Percentiles rank a stretch among this genome's conserved stretches.
These are phyloP conservation scores for Sideroxylon spinosum DNA, from an alignment of 179 eudicot species.

Conservation along the genomic window DNA sequence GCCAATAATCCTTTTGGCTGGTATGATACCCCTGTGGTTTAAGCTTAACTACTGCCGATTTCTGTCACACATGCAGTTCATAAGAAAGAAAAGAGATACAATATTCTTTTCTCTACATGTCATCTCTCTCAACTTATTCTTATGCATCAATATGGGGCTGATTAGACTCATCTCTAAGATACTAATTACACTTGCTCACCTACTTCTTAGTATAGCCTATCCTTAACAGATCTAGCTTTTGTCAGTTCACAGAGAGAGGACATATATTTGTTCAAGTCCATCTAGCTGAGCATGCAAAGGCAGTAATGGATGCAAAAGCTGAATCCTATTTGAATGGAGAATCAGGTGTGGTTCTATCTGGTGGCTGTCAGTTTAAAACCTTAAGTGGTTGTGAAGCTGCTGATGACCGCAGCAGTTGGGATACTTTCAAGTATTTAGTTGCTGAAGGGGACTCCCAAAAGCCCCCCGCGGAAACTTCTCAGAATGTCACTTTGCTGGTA, in stretches of 20 bases:
- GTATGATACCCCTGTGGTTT: neutral
- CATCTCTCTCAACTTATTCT: neutral
- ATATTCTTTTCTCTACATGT: neutral
- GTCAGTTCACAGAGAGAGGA: conserved; percentile 59
- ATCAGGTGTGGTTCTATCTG: conserved; percentile 20
- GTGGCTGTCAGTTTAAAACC: conserved; percentile 33
- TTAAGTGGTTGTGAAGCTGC: conserved; percentile 63
- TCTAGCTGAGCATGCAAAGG: conserved; percentile 45
- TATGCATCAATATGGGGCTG: neutral
- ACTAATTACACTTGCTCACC: conserved; percentile 1
- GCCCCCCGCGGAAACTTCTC: conserved; percentile 21
- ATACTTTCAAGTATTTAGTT: conserved; percentile 33
- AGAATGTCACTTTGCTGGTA: conserved; percentile 43
- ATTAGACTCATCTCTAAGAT: neutral
- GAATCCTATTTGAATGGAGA: conserved; percentile 33
- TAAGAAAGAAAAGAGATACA: too few species aligned
- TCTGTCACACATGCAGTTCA: too few species aligned
- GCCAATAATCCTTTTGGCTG: neutral
- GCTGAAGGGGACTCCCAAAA: conserved; percentile 31
- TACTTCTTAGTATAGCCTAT: neutral
- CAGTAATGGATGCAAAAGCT: conserved; percentile 24
- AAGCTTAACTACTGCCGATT: neutral
- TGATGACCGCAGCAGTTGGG: conserved; percentile 47
- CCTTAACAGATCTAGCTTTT: conserved; percentile 2
- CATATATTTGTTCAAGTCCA: conserved; percentile 62